phyloP scores from a whole-genome alignment of 176 grass and related monocot genomes.

The Oryza punctata region DNA sequence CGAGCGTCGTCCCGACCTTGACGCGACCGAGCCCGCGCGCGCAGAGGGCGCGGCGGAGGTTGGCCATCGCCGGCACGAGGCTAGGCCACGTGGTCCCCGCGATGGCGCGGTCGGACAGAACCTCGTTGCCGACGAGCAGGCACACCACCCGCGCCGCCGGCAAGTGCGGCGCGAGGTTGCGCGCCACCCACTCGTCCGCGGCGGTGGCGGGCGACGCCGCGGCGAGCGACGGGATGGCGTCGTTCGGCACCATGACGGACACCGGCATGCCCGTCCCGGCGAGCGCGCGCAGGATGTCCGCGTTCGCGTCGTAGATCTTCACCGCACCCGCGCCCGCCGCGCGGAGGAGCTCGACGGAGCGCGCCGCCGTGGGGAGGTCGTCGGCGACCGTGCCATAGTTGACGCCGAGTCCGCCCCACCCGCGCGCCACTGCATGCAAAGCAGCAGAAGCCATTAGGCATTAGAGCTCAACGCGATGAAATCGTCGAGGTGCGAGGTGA shows the following conservation, averaged over 20 bases:
- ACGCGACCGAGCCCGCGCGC: constrained; percentile 19
- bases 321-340: constrained; percentile 50
- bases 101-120: constrained; percentile 65
- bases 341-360: constrained; percentile 53
- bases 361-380: constrained; percentile 51
- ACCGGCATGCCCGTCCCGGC: constrained; percentile 53
- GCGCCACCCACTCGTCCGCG: constrained; percentile 53
- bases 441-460: background rate
- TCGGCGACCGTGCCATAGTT: constrained; percentile 77
- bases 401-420: constrained; percentile 52
- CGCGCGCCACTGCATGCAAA: constrained; percentile 34
- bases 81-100: constrained; percentile 45
- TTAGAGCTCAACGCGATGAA: background rate
- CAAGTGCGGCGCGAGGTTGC: constrained; percentile 51
- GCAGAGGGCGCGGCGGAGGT: constrained; percentile 52
- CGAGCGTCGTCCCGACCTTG: constrained; percentile 66
- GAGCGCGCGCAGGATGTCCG: constrained; percentile 56
- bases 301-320: constrained; percentile 79
- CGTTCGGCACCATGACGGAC: constrained; percentile 74
- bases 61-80: constrained; percentile 66
- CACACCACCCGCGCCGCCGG: constrained; percentile 43
- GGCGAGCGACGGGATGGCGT: constrained; percentile 55
- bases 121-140: constrained; percentile 90
- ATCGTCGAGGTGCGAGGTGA: background rate
- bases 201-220: constrained; percentile 26